Base-by-base conservation (phyloP, 768 basidiomycete genomes). In the Obba rivulosa region DNA sequence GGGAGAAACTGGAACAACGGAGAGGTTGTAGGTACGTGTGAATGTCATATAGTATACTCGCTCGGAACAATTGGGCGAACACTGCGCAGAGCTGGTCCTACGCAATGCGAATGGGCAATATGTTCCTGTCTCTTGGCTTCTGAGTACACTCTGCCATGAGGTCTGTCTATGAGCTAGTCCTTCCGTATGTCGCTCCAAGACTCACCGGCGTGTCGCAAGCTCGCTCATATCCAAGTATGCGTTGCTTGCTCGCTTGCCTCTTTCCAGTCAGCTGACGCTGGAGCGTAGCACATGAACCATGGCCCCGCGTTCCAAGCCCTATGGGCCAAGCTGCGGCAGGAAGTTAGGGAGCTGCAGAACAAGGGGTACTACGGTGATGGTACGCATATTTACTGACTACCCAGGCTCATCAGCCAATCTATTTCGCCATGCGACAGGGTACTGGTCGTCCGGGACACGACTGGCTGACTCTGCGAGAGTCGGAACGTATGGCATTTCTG, bases 1-100 rank as follows among this genome's bases (percentile, higher is more conserved):
- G 90, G 89, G 1, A 74, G 89, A 41, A 92, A 91, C 61, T 92
- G 89, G 89, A 87, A 89, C 55, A 73, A 72, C 48, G 90, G 90
- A 3, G 89, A 92, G 65, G 83, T 80, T 9, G 69, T 92, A 49
- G 88, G 87, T 86, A 52, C 55, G 65, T 42, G 38, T 14, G 43
- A 34, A 3, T 22, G 7, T 24, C 24, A 10, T 16, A n/a, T 24
- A 1, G 9, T 20, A 41, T 31, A 21, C 28, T 2, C 16, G n/a
- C 16, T 23, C 36, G 3, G 25, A 3, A 40, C 16, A 25, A 11
- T 11, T n/a, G n/a, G 18, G 4, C 10, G n/a, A 10, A 34, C 38
- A 21, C 25, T 42, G n/a, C 21, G 22, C 21, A 91, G 89, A 92
- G 58, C 73, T 92, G 16, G 90, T 92, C 8, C 67, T 92, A 4